phyloP scores from a whole-genome alignment of 1,139 yeast genomes.

The Spathaspora sp. region DNA sequence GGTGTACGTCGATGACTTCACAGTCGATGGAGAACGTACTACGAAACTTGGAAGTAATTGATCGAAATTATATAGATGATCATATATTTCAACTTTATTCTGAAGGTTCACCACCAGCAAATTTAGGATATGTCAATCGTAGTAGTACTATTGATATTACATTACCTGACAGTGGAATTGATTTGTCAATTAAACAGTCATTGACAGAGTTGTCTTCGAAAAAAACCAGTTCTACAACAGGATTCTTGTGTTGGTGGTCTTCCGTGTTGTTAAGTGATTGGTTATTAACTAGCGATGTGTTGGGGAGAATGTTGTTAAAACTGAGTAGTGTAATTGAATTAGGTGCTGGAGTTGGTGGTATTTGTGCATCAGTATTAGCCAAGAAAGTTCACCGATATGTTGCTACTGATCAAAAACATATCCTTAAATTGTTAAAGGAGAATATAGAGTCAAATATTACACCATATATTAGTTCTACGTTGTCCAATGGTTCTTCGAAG shows the following conservation, averaged over 20 bases:
- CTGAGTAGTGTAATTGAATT: conserved; percentile 43
- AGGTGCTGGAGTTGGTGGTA: conserved; percentile 67
- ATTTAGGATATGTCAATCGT: conserved; percentile 52
- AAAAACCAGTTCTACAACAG: conserved; percentile 61
- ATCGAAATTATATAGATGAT: conserved; percentile 23
- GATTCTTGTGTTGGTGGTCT: conserved; percentile 65
- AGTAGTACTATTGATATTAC: conserved; percentile 29
- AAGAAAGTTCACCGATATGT: conserved; percentile 37
- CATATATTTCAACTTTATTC: conserved; percentile 52
- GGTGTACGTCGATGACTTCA: not conserved
- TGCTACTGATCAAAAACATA: conserved; percentile 63
- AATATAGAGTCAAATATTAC: conserved; percentile 45
- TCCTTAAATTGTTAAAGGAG: conserved; percentile 48
- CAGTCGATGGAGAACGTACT: not conserved
- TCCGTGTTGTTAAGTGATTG: conserved; percentile 55
- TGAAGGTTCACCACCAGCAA: conserved; percentile 30
- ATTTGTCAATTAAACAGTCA: conserved; percentile 41
- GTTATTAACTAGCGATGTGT: conserved; percentile 23
- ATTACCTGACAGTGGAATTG: conserved; percentile 30
- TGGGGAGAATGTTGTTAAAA: conserved; percentile 19
- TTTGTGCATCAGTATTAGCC: conserved; percentile 49
- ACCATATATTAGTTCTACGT: conserved; percentile 5
- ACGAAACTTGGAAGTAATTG: conserved; percentile 8
- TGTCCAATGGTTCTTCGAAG: not conserved
- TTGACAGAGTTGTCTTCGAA: conserved; percentile 39